phyloP scores from a whole-genome alignment of 1,284 basidiomycete genomes.

The Cryptococcus deneoformans region DNA sequence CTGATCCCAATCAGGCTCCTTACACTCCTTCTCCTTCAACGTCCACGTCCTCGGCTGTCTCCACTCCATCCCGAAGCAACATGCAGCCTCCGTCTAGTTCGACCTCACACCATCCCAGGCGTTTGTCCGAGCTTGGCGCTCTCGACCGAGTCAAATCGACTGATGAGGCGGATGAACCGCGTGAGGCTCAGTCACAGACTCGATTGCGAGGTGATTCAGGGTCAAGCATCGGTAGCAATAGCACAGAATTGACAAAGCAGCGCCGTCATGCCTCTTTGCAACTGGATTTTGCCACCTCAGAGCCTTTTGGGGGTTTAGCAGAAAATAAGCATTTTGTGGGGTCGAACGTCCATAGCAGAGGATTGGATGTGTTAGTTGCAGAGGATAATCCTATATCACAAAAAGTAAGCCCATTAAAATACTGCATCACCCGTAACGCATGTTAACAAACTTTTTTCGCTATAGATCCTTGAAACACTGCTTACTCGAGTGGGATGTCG shows the following conservation, averaged over 20 bases:
- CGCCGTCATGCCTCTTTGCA: conserved; percentile 24
- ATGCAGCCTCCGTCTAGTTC: conserved; percentile 63
- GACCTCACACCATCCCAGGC: conserved; percentile 53
- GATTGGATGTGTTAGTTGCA: conserved; percentile 86
- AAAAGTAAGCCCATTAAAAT: conserved; percentile 51
- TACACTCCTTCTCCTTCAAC: conserved; percentile 71
- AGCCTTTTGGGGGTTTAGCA: not conserved
- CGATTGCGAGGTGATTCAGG: conserved; percentile 79
- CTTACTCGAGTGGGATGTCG: conserved; percentile 89
- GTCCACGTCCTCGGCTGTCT: conserved; percentile 88
- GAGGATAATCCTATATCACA: conserved; percentile 98
- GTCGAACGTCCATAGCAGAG: conserved; percentile 43
- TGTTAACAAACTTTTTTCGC: not conserved
- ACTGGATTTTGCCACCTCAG: not conserved
- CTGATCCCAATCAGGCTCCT: conserved; percentile 15
- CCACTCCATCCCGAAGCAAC: conserved; percentile 77
- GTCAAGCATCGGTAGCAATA: conserved; percentile 55
- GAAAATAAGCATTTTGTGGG: conserved; percentile 8
- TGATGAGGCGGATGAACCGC: conserved; percentile 62
- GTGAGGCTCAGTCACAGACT: conserved; percentile 84
- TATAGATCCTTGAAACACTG: conserved; percentile 80
- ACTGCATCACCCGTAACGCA: not conserved
- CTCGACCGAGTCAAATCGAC: conserved; percentile 76
- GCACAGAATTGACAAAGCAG: conserved; percentile 33
- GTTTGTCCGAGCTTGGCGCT: conserved; percentile 79